These are phyloP conservation scores for Geotrichum cucujoidarum DNA, from an alignment of 1,139 yeast species.

Conservation along the genomic window DNA sequence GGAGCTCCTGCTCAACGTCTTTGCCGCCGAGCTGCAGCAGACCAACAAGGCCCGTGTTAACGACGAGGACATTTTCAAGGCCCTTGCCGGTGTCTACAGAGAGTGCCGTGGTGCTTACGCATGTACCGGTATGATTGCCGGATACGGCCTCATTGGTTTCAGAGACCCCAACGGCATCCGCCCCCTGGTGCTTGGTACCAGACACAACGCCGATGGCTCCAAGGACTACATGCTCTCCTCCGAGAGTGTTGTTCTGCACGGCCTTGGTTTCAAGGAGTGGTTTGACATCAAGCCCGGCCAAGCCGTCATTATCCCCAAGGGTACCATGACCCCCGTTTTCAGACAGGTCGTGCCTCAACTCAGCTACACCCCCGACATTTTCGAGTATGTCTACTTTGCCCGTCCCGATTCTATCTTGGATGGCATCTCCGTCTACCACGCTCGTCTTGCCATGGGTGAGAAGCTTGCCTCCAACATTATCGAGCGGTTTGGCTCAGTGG, in stretches of 20 bases:
- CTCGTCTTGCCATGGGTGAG: slow-evolving; percentile 91
- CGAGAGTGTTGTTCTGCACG: slow-evolving; percentile 89
- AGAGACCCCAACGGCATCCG: slow-evolving; percentile 97
- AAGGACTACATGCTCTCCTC: slow-evolving; percentile 92
- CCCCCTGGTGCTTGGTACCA: slow-evolving; percentile 81
- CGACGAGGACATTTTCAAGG: slow-evolving; percentile 81
- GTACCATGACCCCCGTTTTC: slow-evolving; percentile 64
- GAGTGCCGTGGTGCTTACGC: slow-evolving; percentile 93
- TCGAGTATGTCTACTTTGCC: slow-evolving; percentile 96
- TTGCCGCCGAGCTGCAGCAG: slow-evolving; percentile 87
- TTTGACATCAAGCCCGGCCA: slow-evolving; percentile 91
- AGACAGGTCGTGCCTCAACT: slow-evolving; percentile 78
- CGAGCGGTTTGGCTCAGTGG: slow-evolving; percentile 45
- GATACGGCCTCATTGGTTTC: slow-evolving; percentile 91
- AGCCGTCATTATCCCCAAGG: slow-evolving; percentile 87
- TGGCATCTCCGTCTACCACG: slow-evolving; percentile 89
- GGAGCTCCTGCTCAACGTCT: slow-evolving; percentile 79
- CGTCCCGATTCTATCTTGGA: slow-evolving; percentile 95
- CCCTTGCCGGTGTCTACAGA: slow-evolving; percentile 75
- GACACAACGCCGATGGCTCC: slow-evolving; percentile 63
- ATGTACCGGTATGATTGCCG: slow-evolving; percentile 91
- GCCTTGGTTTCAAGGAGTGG: slow-evolving; percentile 79
- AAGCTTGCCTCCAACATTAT: slow-evolving; percentile 73
- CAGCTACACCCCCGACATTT: slow-evolving; percentile 88
- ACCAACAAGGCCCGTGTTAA: slow-evolving; percentile 91